Conservation (phyloP, 768 basidiomycete species). For the Lactarius akahatsu region DNA sequence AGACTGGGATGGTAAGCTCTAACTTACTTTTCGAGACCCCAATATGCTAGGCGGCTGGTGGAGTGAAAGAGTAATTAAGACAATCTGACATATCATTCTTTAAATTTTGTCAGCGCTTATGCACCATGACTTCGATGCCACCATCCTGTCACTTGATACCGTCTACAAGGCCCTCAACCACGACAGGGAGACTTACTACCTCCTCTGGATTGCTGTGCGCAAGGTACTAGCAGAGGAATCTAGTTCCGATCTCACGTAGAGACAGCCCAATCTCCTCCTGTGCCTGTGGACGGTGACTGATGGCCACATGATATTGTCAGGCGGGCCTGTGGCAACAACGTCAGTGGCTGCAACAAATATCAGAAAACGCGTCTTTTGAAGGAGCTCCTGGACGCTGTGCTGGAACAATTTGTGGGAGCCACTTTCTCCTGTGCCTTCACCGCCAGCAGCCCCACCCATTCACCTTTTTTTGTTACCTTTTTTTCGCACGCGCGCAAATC, state of each 20-base stretch:
- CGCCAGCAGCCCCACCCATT: neutral
- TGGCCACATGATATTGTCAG: slow-evolving; percentile 21
- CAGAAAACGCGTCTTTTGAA: slow-evolving; percentile 15
- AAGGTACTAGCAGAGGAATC: slow-evolving; percentile 26
- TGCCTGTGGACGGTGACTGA: slow-evolving; percentile 20
- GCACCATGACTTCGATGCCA: slow-evolving; percentile 20
- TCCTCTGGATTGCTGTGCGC: slow-evolving; percentile 29
- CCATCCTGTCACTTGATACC: slow-evolving; percentile 18
- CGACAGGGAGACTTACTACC: slow-evolving; percentile 25
- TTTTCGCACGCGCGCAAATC: neutral
- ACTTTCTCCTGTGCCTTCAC: neutral
- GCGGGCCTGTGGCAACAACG: slow-evolving; percentile 21
- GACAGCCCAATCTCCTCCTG: neutral
- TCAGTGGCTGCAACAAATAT: slow-evolving; percentile 8
- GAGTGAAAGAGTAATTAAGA: neutral
- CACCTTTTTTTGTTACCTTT: neutral
- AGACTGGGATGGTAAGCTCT: slow-evolving; percentile 28
- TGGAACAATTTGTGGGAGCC: slow-evolving; percentile 24
- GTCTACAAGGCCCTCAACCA: slow-evolving; percentile 10
- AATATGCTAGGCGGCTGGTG: neutral
- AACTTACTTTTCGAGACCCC: neutral
- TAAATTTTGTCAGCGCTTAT: neutral
- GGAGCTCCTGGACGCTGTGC: slow-evolving; percentile 22
- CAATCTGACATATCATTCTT: slow-evolving; percentile 12
- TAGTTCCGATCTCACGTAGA: slow-evolving; percentile 9